These are phyloP conservation scores for Trichoderma oligosporum DNA, from an alignment of 2,329 filamentous ascomycete genomes.

Conservation along the genomic window DNA sequence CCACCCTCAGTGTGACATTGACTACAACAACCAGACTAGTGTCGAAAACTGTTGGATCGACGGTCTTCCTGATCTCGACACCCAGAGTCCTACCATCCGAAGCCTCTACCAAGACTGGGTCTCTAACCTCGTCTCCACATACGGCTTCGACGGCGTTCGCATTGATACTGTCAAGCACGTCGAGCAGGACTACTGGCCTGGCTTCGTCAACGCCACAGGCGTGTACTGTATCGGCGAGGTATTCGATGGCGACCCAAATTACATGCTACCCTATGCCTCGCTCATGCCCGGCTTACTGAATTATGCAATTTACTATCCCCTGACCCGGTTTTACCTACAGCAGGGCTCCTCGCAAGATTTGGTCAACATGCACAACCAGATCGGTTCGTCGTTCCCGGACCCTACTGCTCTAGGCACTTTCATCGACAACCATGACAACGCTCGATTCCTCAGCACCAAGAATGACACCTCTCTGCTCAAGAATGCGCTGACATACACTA, in stretches of 20 bases:
- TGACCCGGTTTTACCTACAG: conserved; percentile 40
- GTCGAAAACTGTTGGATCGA: conserved; percentile 52
- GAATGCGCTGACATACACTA: conserved; percentile 59
- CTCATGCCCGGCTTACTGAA: conserved; percentile 58
- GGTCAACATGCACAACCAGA: conserved; percentile 36
- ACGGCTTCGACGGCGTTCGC: conserved; percentile 58
- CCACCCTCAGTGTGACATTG: conserved; percentile 55
- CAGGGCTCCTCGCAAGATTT: conserved; percentile 38
- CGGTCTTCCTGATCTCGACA: conserved; percentile 61
- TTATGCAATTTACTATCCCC: conserved; percentile 49
- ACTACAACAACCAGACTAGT: conserved; percentile 50
- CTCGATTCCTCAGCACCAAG: conserved; percentile 50
- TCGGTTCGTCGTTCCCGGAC: conserved; percentile 40
- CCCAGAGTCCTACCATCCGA: conserved; percentile 47
- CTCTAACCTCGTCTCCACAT: conserved; percentile 52
- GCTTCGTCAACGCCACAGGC: conserved; percentile 50
- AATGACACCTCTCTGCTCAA: conserved; percentile 53
- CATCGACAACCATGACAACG: conserved; percentile 57
- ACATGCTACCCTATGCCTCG: conserved; percentile 50
- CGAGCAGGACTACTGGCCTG: conserved; percentile 54
- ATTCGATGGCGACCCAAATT: conserved; percentile 49
- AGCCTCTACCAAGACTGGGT: conserved; percentile 58
- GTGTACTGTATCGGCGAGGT: conserved; percentile 61
- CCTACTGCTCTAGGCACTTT: conserved; percentile 48
- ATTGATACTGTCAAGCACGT: conserved; percentile 62